These are phyloP conservation scores for Vaccinium darrowii DNA, from an alignment of 148 eudicot species.

Conservation along the genomic window DNA sequence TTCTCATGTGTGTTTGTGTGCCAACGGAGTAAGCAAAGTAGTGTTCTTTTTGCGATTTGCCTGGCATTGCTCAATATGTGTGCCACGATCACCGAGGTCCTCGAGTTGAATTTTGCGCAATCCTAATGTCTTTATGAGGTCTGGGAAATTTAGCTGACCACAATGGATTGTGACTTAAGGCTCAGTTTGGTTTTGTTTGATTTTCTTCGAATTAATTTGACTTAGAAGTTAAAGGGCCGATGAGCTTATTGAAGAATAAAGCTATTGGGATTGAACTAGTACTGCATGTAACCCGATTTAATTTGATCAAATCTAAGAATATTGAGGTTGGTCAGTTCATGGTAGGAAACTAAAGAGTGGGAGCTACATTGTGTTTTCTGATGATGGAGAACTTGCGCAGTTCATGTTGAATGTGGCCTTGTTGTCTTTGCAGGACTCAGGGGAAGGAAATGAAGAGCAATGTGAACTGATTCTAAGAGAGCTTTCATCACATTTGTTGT, in stretches of 20 bases:
- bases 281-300: conserved; percentile 6
- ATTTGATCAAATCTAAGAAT: not conserved
- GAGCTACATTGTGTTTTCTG: not conserved
- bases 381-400: not conserved
- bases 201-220: not conserved
- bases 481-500: conserved; percentile 67
- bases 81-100: not conserved
- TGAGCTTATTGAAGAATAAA: not conserved
- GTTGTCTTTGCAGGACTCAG: conserved; percentile 50
- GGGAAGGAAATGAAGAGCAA: conserved; percentile 52
- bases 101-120: conserved; percentile 1
- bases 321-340: conserved; percentile 5
- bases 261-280: not conserved
- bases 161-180: not conserved
- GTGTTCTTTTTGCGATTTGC: too few relatives aligned
- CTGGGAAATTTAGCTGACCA: not conserved
- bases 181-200: not conserved
- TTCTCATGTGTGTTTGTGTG: conserved; percentile 1
- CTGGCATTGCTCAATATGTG: not conserved
- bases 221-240: not conserved
- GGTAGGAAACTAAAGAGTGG: not conserved
- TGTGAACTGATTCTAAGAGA: conserved; percentile 43
- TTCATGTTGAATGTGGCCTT: not conserved
- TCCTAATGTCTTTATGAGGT: not conserved
- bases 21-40: too few relatives aligned